Base-by-base conservation (phyloP, 169 alveolate species). In the Pseudocohnilembus persalinus region DNA sequence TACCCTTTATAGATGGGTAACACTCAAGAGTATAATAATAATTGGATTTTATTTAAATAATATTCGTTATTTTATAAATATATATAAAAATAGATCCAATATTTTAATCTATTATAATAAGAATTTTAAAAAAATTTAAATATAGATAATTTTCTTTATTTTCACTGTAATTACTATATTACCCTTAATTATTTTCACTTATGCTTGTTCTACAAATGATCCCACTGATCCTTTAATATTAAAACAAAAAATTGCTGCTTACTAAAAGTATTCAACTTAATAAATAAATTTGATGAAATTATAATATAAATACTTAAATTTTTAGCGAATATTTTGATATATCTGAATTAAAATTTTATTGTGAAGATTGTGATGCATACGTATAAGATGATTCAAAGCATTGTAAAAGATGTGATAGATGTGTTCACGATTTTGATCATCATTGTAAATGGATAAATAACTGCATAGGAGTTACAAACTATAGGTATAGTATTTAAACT, bases 381-480 rank as follows among this genome's bases (percentile, higher is more conserved):
- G 90, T 86, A 11, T 20, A 35, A 30, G 81, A 75, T 33, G 74
- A 73, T 20, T 80, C 90, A 6, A 86, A 86, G 63, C 90, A 86
- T 33, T 86, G 90, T 34, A 86, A 73, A 80, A 49, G 63, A 74
- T 86, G 90, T 29, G 83, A 86, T 49, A 81, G 93, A 87, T 90
- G 93, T 83, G 91, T 87, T 24, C 64, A 81, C 33, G 90, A 84
- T 27, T 90, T 90, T 87, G 93, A 90, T 30, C 93, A 90, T 82
- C 93, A 90, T 34, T 90, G 93, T 74, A 90, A 81, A 80, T 90
- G 93, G 90, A 49, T 90, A 27, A 90, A 90, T 76, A 90, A 90
- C 74, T 90, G 93, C 34, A 64, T 90, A n/a, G 93, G 93, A 33
- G 86, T 77, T 64, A 64, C 33, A 74, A 90, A 90, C 77, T 90